Evolutionary conservation across 2,329 filamentous ascomycete species (phyloP).

Genomic region (Alternaria gansuensis): DNA sequence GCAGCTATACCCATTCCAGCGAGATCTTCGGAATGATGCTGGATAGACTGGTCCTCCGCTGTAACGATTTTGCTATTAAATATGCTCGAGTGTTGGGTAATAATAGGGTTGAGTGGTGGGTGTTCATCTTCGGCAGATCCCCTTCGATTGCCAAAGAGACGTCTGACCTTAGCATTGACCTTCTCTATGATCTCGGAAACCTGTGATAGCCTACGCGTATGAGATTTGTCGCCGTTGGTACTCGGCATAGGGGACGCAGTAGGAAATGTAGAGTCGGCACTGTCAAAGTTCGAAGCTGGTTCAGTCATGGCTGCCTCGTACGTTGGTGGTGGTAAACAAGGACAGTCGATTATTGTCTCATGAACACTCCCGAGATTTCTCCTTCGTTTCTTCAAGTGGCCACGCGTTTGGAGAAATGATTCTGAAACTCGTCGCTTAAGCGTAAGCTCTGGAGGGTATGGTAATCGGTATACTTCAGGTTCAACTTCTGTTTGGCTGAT

Average conservation of each 20-base stretch:
- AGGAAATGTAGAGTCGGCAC: slow-evolving; percentile 8
- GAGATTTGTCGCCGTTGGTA: background rate
- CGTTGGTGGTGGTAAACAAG: background rate
- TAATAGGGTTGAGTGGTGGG: background rate
- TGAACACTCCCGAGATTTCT: background rate
- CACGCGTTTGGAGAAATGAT: slow-evolving; percentile 10
- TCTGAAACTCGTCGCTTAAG: slow-evolving; percentile 11
- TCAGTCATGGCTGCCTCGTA: slow-evolving; percentile 7
- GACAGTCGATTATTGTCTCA: background rate
- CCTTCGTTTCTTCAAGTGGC: slow-evolving; percentile 8
- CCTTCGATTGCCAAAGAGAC: slow-evolving; percentile 15
- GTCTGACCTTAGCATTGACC: slow-evolving; percentile 7
- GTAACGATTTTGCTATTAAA: background rate
- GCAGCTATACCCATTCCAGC: slow-evolving; percentile 1
- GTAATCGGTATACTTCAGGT: background rate
- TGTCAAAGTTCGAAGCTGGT: slow-evolving; percentile 6
- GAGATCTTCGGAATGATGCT: background rate
- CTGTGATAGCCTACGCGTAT: slow-evolving; percentile 9
- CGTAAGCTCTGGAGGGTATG: slow-evolving; percentile 4
- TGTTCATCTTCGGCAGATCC: slow-evolving; percentile 8
- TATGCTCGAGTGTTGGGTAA: slow-evolving; percentile 1
- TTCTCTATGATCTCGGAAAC: slow-evolving; percentile 14
- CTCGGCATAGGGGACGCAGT: slow-evolving; percentile 8
- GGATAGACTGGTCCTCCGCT: background rate
- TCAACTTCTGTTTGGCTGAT: slow-evolving; percentile 5